Evolutionary conservation across 108 stramenopile genomes (phyloP).

Genomic region (Skeletonema menzelii): DNA sequence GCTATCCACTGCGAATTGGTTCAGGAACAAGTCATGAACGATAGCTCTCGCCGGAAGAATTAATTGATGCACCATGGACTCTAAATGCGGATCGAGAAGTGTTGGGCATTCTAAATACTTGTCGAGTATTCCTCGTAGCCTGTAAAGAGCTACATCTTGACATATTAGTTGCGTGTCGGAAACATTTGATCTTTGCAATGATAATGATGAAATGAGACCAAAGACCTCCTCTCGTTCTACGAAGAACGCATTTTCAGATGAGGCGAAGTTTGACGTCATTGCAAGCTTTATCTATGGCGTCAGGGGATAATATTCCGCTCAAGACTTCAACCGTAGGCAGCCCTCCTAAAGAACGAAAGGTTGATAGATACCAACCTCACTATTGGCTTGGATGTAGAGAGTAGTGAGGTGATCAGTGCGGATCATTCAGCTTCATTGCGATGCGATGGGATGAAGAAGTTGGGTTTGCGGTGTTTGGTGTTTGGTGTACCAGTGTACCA

Average conservation of each 20-base stretch:
- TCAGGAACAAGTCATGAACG: constrained; percentile 40
- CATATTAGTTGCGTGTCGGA: neutral
- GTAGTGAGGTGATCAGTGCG: too few relatives aligned
- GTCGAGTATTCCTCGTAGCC: constrained; percentile 71
- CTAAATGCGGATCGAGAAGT: constrained; percentile 85
- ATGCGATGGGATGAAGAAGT: too few relatives aligned
- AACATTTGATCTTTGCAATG: neutral
- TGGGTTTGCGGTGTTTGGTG: too few relatives aligned
- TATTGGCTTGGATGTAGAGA: too few relatives aligned
- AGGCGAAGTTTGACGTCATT: constrained; percentile 1
- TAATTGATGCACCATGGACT: constrained; percentile 60
- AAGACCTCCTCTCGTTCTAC: constrained; percentile 44
- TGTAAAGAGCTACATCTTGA: constrained; percentile 39
- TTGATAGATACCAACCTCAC: too few relatives aligned
- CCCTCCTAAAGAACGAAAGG: too few relatives aligned
- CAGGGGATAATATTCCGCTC: neutral
- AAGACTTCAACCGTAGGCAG: neutral
- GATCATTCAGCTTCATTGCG: too few relatives aligned
- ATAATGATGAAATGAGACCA: constrained; percentile 31
- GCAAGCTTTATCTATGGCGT: neutral
- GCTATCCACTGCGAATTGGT: constrained; percentile 13
- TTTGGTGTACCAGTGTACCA: too few relatives aligned
- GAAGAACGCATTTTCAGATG: constrained; percentile 47
- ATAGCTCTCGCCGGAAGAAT: constrained; percentile 38
- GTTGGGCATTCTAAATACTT: constrained; percentile 95